phyloP scores from a whole-genome alignment of 257 asterid genomes.

The Phtheirospermum japonicum region DNA sequence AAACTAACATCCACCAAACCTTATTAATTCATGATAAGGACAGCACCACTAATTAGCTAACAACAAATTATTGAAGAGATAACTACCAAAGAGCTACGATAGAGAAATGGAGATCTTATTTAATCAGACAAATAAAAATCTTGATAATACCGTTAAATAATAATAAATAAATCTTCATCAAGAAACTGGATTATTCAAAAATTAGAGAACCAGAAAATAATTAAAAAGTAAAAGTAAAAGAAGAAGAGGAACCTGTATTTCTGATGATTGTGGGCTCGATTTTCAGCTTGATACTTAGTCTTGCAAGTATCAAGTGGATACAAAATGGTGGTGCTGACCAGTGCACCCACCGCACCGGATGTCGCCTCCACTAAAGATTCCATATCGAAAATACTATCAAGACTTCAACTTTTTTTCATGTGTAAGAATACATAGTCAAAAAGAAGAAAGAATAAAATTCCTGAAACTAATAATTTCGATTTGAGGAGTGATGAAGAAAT shows the following conservation, averaged over 20 bases:
- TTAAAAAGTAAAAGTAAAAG: too few species aligned
- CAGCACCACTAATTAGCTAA: conserved; percentile 11
- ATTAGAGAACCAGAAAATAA: not conserved
- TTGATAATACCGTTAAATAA: too few species aligned
- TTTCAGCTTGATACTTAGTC: conserved; percentile 92
- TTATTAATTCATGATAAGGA: conserved; percentile 11
- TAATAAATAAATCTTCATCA: not conserved
- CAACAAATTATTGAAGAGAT: conserved; percentile 11
- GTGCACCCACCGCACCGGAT: conserved; percentile 88
- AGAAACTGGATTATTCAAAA: not conserved
- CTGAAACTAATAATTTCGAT: not conserved
- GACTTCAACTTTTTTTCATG: conserved; percentile 8
- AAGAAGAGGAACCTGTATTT: conserved; percentile 65
- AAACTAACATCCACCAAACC: conserved; percentile 11
- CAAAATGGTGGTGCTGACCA: conserved; percentile 80
- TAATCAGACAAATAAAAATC: not conserved
- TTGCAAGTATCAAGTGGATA: conserved; percentile 95
- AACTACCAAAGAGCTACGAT: not conserved
- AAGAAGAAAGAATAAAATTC: not conserved
- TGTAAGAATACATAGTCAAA: not conserved
- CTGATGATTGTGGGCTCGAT: conserved; percentile 60
- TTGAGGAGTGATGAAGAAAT: conserved; percentile 10
- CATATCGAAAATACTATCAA: conserved; percentile 39
- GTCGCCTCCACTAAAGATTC: conserved; percentile 86
- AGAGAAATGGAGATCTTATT: not conserved